Conservation (phyloP, 805 yeast species). For the Starmerella cellae region DNA sequence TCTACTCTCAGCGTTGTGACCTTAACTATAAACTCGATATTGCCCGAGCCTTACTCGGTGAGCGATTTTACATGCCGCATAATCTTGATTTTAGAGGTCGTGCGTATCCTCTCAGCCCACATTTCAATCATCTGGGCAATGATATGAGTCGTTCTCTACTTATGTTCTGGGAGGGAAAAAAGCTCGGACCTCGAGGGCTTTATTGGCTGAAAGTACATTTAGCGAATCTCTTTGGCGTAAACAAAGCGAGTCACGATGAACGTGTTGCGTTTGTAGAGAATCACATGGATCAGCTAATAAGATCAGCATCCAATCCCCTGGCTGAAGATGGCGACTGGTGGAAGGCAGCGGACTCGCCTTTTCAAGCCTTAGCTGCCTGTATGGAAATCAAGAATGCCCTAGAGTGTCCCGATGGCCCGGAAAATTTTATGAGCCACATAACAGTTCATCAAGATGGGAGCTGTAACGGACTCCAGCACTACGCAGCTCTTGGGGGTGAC, state of each 20-base stretch:
- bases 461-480: conserved; percentile 56
- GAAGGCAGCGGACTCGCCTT: conserved; percentile 46
- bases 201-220: conserved; percentile 50
- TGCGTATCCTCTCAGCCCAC: conserved; percentile 53
- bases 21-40: conserved; percentile 86
- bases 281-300: conserved; percentile 33
- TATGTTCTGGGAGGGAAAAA: conserved; percentile 46
- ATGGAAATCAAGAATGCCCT: conserved; percentile 41
- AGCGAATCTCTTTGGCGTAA: conserved; percentile 47
- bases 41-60: conserved; percentile 77
- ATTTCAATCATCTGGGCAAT: conserved; percentile 48
- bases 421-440: conserved; percentile 36
- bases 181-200: conserved; percentile 40
- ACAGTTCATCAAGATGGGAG: conserved; percentile 59
- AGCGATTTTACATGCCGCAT: conserved; percentile 47
- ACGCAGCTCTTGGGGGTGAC: conserved; percentile 62
- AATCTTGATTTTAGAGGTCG: conserved; percentile 53
- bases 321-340: conserved; percentile 37
- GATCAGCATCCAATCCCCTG: conserved; percentile 38
- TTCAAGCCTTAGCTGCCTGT: conserved; percentile 49
- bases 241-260: conserved; percentile 41
- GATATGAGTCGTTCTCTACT: conserved; percentile 48
- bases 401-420: conserved; percentile 36
- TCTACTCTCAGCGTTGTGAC: conserved; percentile 84
- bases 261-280: conserved; percentile 39